Evolutionary conservation across 768 basidiomycete species (phyloP).

Genomic region (Boletellus ananas): DNA sequence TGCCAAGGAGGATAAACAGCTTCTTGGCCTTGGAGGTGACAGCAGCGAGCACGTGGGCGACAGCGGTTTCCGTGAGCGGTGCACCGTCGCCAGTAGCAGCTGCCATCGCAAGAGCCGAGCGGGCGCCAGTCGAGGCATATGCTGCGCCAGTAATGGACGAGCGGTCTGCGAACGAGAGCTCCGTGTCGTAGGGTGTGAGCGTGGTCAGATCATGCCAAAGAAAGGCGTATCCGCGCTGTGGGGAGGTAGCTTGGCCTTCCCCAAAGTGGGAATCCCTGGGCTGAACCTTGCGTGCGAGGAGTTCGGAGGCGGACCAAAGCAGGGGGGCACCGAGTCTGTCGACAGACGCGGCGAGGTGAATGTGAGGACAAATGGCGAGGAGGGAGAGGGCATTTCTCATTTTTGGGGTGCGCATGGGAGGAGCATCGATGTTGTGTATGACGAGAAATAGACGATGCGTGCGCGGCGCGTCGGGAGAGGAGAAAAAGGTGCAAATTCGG

Average conservation of each 20-base stretch:
- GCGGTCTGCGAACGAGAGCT: conserved; percentile 66
- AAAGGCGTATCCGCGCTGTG: conserved; percentile 60
- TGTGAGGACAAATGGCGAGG: conserved; percentile 66
- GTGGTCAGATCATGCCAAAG: conserved; percentile 92
- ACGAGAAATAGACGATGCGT: conserved; percentile 63
- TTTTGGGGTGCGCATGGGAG: conserved; percentile 60
- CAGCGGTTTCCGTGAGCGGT: conserved; percentile 69
- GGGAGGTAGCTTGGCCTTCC: conserved; percentile 10
- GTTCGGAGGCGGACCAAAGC: conserved; percentile 75
- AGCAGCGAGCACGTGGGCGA: conserved; percentile 77
- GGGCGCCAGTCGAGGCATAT: conserved; percentile 30
- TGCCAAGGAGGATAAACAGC: conserved; percentile 70
- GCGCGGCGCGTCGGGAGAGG: conserved; percentile 31
- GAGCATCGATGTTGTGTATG: conserved; percentile 86
- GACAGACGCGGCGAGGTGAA: conserved; percentile 81
- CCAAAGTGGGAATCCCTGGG: background rate
- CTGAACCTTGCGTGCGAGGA: conserved; percentile 46
- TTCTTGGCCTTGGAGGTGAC: conserved; percentile 86
- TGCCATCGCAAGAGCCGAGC: conserved; percentile 24
- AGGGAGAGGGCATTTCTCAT: conserved; percentile 64
- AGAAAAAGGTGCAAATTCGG: conserved; percentile 63
- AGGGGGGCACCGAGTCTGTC: conserved; percentile 85
- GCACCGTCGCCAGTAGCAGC: conserved; percentile 30
- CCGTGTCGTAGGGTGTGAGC: conserved; percentile 74
- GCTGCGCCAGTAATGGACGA: conserved; percentile 54